phyloP scores from a whole-genome alignment of 345 rosid genomes.

The Raphanus sativus region DNA sequence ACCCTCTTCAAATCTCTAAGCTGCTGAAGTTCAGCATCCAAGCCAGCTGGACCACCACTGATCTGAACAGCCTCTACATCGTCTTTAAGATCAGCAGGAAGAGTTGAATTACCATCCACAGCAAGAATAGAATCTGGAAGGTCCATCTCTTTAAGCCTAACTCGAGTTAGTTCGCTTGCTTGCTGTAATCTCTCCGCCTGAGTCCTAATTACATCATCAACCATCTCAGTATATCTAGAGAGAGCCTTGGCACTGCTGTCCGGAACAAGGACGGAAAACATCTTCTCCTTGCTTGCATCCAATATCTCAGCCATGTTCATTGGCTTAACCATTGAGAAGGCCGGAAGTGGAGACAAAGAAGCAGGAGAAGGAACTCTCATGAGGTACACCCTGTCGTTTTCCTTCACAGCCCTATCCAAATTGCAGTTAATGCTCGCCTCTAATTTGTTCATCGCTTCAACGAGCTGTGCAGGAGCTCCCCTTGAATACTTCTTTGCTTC shows the following conservation, averaged over 20 bases:
- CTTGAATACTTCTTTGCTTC: slow-evolving; percentile 81
- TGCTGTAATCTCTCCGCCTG: slow-evolving; percentile 97
- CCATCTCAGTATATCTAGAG: slow-evolving; percentile 98
- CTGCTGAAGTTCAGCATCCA: slow-evolving; percentile 91
- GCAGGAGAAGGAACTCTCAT: slow-evolving; percentile 93
- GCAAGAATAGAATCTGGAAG: slow-evolving; percentile 94
- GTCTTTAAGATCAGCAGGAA: slow-evolving; percentile 78
- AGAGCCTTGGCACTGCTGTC: slow-evolving; percentile 97
- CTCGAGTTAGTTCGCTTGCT: slow-evolving; percentile 91
- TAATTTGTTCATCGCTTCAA: slow-evolving; percentile 77
- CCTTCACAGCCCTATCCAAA: slow-evolving; percentile 91
- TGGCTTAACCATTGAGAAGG: slow-evolving; percentile 93
- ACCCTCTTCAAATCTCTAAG: slow-evolving; percentile 90
- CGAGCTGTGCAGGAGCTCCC: slow-evolving; percentile 81
- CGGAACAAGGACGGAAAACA: slow-evolving; percentile 92
- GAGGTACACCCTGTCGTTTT: slow-evolving; percentile 96
- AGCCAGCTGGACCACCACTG: slow-evolving; percentile 90
- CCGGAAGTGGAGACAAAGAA: slow-evolving; percentile 74
- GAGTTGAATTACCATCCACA: slow-evolving; percentile 70
- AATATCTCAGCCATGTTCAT: slow-evolving; percentile 78
- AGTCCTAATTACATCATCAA: slow-evolving; percentile 84
- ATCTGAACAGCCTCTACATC: slow-evolving; percentile 97
- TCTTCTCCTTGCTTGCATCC: slow-evolving; percentile 96
- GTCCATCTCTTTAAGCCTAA: slow-evolving; percentile 97
- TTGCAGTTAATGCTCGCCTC: slow-evolving; percentile 71